Percentiles rank a stretch among this genome's conserved stretches.
These are phyloP conservation scores for Jatropha curcas DNA, from an alignment of 345 rosid genomes.

Conservation along the genomic window DNA sequence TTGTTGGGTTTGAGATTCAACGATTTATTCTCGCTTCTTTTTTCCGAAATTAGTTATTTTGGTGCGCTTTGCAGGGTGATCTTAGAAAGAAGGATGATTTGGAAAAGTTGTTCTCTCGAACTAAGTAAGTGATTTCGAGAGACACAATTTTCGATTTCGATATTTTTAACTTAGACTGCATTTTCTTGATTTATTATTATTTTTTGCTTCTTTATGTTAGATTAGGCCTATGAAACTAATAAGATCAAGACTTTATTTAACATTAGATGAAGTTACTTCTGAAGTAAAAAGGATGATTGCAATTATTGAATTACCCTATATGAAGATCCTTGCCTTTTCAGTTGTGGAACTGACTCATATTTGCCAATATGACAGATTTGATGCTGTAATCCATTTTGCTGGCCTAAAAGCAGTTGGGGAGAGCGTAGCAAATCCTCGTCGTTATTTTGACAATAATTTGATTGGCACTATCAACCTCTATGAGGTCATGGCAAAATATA, in stretches of 20 bases:
- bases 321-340: neutral
- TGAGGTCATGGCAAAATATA: conserved; percentile 69
- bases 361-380: conserved; percentile 49
- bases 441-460: conserved; percentile 80
- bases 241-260: neutral
- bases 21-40: neutral
- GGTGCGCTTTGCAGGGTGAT: conserved; percentile 69
- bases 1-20: neutral
- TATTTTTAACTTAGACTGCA: neutral
- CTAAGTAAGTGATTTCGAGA: conserved; percentile 44
- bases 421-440: conserved; percentile 74
- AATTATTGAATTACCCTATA: neutral
- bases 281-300: neutral
- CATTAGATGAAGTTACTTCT: neutral
- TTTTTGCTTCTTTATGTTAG: neutral
- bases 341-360: neutral
- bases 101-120: conserved; percentile 73
- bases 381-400: conserved; percentile 96
- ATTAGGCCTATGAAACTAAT: neutral
- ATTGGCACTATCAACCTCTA: conserved; percentile 73
- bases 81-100: conserved; percentile 77
- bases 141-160: neutral
- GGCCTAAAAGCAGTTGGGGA: conserved; percentile 94
- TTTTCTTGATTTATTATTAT: neutral
- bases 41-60: conserved; percentile 3